These are phyloP conservation scores for Lactarius tabidus DNA, from an alignment of 768 basidiomycete genomes.

Conservation along the genomic window DNA sequence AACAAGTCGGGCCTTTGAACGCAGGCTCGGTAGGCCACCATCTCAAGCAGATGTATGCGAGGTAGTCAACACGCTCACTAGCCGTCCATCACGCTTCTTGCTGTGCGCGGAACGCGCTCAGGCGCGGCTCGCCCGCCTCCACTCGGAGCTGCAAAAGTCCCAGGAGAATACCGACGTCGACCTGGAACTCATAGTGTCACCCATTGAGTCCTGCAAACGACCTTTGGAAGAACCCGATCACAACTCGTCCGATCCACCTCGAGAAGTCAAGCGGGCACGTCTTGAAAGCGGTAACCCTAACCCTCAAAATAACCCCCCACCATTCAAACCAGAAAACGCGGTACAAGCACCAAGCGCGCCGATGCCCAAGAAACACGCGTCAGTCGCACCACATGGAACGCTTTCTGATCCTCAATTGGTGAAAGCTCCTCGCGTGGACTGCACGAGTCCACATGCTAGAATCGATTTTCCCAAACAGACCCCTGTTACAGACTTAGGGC, in stretches of 20 bases:
- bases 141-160: slow-evolving; percentile 1
- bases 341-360: background rate
- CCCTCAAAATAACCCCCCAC: background rate
- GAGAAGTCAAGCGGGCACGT: slow-evolving; percentile 5
- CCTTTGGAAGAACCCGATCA: background rate
- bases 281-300: background rate
- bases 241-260: background rate
- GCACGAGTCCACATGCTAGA: background rate
- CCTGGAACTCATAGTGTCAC: background rate
- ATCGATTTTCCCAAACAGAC: background rate
- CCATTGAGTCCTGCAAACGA: background rate
- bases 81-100: background rate
- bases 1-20: slow-evolving; percentile 8
- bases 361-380: background rate
- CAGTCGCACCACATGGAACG: background rate
- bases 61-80: background rate
- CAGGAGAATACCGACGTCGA: background rate
- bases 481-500: background rate
- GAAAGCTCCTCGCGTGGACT: background rate
- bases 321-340: background rate
- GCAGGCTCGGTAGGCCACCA: slow-evolving; percentile 10
- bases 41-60: background rate
- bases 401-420: background rate
- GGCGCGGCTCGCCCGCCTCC: slow-evolving; percentile 10
- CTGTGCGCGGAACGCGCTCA: slow-evolving; percentile 7